Evolutionary conservation across 176 grass and related monocot species (phyloP).

Genomic region (Phoenix dactylifera): DNA sequence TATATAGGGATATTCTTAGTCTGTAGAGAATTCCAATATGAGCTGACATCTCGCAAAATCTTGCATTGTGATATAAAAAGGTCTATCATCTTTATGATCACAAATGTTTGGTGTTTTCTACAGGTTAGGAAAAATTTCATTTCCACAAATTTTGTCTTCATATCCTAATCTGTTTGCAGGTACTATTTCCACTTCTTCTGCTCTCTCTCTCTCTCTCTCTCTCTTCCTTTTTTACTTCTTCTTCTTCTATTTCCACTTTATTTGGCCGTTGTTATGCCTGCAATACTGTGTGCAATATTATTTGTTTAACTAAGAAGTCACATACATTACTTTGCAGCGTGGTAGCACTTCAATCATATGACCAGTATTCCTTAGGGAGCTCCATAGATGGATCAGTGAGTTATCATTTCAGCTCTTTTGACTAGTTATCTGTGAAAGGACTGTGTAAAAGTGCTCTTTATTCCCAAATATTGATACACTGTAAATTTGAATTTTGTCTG

Average conservation of each 20-base stretch:
- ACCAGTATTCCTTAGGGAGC: slow-evolving; percentile 54
- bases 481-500: too few species aligned
- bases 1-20: too few species aligned
- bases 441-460: too few species aligned
- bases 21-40: too few species aligned
- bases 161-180: slow-evolving; percentile 65
- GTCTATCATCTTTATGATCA: not conserved
- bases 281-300: not conserved
- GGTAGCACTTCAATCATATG: slow-evolving; percentile 52
- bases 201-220: not conserved
- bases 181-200: slow-evolving; percentile 9
- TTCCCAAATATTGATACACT: too few species aligned
- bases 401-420: not conserved
- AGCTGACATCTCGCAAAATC: too few species aligned
- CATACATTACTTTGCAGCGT: slow-evolving; percentile 33
- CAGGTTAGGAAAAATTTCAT: slow-evolving; percentile 12
- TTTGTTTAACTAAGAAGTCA: slow-evolving; percentile 7
- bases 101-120: not conserved
- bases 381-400: slow-evolving; percentile 80
- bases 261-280: not conserved
- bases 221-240: not conserved
- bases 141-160: slow-evolving; percentile 21
- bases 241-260: not conserved
- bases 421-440: not conserved
- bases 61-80: too few species aligned